Conservation (phyloP, 2,329 filamentous ascomycete genomes). For the Fusarium agapanthi region DNA sequence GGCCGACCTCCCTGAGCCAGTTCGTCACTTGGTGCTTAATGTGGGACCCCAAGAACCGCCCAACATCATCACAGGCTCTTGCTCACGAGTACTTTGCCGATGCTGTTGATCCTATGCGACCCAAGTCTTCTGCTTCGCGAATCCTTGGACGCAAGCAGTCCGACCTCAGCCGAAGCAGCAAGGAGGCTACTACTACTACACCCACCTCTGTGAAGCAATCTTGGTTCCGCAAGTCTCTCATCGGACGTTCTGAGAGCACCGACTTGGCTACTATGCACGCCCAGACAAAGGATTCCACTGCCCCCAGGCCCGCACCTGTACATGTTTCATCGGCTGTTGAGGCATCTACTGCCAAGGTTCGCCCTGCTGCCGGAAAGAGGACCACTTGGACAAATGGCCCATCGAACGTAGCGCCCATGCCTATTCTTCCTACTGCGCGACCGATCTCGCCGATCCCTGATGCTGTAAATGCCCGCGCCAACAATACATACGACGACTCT, state of each 20-base stretch:
- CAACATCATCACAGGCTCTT: slow-evolving; percentile 92
- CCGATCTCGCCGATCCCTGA: slow-evolving; percentile 98
- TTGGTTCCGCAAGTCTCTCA: slow-evolving; percentile 96
- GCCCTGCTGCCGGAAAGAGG: slow-evolving; percentile 74
- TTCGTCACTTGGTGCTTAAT: slow-evolving; percentile 99
- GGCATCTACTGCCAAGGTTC: slow-evolving; percentile 45
- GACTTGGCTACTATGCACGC: slow-evolving; percentile 64
- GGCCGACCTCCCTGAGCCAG: slow-evolving; percentile 85
- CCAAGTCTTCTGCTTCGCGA: slow-evolving; percentile 88
- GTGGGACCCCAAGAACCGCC: slow-evolving; percentile 95
- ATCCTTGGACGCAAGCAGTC: slow-evolving; percentile 91
- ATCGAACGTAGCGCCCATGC: slow-evolving; percentile 86
- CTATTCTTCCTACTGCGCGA: slow-evolving; percentile 91
- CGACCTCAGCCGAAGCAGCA: slow-evolving; percentile 74
- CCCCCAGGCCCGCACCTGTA: slow-evolving; percentile 56
- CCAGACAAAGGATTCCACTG: slow-evolving; percentile 56
- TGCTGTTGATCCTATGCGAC: slow-evolving; percentile 88
- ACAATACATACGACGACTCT: slow-evolving; percentile 65
- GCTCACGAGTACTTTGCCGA: slow-evolving; percentile 95
- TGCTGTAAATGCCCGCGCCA: slow-evolving; percentile 88
- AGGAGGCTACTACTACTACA: slow-evolving; percentile 65
- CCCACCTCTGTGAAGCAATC: slow-evolving; percentile 84
- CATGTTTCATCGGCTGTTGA: slow-evolving; percentile 52
- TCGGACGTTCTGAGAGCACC: slow-evolving; percentile 77
- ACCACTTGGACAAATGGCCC: slow-evolving; percentile 92